Conservation (phyloP, 306 rosid genomes). For the Herpetospermum pedunculosum region DNA sequence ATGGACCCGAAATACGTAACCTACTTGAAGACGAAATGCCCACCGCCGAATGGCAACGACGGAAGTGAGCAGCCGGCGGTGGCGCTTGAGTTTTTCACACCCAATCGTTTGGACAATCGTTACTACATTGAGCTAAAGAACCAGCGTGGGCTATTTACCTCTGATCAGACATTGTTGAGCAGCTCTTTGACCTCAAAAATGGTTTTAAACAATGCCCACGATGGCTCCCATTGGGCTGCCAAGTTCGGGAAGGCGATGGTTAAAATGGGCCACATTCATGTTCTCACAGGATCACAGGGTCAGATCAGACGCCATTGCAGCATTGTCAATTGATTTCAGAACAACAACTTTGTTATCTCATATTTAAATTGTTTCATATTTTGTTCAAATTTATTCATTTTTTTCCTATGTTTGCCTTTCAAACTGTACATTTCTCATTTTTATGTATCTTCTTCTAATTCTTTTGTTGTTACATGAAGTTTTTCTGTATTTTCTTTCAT, state of each 20-base stretch:
- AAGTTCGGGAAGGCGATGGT: conserved; percentile 26
- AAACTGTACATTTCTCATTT: too few species aligned
- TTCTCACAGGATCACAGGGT: conserved; percentile 16
- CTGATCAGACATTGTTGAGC: conserved; percentile 16
- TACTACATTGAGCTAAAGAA: conserved; percentile 13
- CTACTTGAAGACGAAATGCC: conserved; percentile 20
- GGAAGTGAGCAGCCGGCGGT: background rate
- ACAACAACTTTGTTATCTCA: too few species aligned
- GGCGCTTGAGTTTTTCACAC: conserved; percentile 15
- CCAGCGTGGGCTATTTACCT: conserved; percentile 4
- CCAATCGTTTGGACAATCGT: conserved; percentile 11
- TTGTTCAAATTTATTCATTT: too few species aligned
- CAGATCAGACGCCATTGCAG: conserved; percentile 22
- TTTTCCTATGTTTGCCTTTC: too few species aligned
- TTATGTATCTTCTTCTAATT: too few species aligned
- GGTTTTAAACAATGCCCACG: conserved; percentile 14
- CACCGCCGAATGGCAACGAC: background rate
- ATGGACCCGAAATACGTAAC: conserved; percentile 13
- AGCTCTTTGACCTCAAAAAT: background rate
- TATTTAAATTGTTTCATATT: too few species aligned
- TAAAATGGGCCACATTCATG: conserved; percentile 22
- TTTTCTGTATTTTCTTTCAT: too few species aligned
- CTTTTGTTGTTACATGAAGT: too few species aligned
- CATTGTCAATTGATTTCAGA: conserved; percentile 18
- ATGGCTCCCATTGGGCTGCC: conserved; percentile 11